These are phyloP conservation scores for Colletotrichum kahawae DNA, from an alignment of 2,329 filamentous ascomycete genomes.

Conservation along the genomic window DNA sequence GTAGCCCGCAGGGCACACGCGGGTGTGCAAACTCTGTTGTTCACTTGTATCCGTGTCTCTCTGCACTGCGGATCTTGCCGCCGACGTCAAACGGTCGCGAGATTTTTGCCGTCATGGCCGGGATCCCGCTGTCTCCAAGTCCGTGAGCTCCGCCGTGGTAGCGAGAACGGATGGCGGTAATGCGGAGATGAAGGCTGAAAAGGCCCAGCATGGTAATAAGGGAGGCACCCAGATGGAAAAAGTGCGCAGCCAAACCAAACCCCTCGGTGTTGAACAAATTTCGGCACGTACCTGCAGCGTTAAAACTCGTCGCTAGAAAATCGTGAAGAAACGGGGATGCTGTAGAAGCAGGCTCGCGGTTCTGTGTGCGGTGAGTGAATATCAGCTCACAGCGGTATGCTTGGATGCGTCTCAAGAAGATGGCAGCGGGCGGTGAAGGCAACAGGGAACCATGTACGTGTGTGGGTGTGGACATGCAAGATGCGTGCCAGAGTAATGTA, in stretches of 20 bases:
- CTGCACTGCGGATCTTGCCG: slow-evolving; percentile 16
- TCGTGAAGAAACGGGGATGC: not conserved
- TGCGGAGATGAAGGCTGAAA: not conserved
- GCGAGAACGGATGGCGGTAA: not conserved
- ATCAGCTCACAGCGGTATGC: not conserved
- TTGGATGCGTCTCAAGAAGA: not conserved
- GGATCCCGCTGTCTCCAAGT: not conserved
- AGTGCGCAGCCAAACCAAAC: not conserved
- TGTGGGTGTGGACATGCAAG: not conserved
- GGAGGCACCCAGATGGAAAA: not conserved
- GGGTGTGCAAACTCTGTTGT: slow-evolving; percentile 1
- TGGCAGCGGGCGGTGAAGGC: not conserved
- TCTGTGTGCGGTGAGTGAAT: not conserved
- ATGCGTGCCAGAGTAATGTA: not conserved
- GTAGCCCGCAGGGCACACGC: not conserved
- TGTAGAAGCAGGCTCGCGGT: not conserved
- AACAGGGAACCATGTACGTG: not conserved
- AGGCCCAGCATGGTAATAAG: not conserved
- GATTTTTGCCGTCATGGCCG: not conserved
- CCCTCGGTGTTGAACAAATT: not conserved
- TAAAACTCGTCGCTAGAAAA: not conserved
- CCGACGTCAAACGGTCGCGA: not conserved
- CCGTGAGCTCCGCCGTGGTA: not conserved
- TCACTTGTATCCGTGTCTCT: not conserved
- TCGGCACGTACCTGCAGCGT: not conserved